Percentiles rank a stretch among this genome's conserved stretches.
phyloP scores from a whole-genome alignment of 106 monocot genomes.

The Chionographis japonica region DNA sequence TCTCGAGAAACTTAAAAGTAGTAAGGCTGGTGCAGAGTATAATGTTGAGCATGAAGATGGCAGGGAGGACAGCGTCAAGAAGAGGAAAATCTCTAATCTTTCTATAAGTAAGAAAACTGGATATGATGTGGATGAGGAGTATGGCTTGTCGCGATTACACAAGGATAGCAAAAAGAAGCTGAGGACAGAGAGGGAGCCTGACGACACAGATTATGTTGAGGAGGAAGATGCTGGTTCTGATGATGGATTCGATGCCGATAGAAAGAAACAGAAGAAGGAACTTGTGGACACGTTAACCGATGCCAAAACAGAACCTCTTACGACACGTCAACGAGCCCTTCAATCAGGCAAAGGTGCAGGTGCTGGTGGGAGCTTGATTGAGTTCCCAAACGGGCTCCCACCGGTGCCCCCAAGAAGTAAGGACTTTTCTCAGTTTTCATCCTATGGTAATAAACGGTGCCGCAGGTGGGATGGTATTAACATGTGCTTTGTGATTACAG shows the following conservation, averaged over 20 bases:
- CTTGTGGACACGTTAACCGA: conserved; percentile 21
- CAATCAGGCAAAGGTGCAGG: conserved; percentile 53
- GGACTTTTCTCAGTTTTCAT: neutral
- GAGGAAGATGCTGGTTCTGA: conserved; percentile 61
- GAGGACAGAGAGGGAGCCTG: conserved; percentile 21
- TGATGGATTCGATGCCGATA: conserved; percentile 25
- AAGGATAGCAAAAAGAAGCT: conserved; percentile 36
- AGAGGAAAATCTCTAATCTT: conserved; percentile 30
- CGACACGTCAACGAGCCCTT: conserved; percentile 65
- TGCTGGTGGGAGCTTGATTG: conserved; percentile 49
- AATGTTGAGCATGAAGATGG: conserved; percentile 24
- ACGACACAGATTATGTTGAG: conserved; percentile 52
- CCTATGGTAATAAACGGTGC: neutral
- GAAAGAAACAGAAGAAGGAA: conserved; percentile 34
- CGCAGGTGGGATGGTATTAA: neutral
- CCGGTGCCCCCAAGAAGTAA: conserved; percentile 79
- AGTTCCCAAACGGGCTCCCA: conserved; percentile 77
- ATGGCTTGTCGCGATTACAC: conserved; percentile 14
- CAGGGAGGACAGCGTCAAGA: conserved; percentile 23
- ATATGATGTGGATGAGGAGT: conserved; percentile 48
- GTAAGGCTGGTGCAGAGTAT: conserved; percentile 18
- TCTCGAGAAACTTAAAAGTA: conserved; percentile 42
- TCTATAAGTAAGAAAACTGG: conserved; percentile 26
- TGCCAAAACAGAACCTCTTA: conserved; percentile 48
- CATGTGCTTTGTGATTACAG: conserved; percentile 24